Evolutionary conservation across 768 basidiomycete genomes (phyloP).

Genomic region (Pulveroboletus frians): DNA sequence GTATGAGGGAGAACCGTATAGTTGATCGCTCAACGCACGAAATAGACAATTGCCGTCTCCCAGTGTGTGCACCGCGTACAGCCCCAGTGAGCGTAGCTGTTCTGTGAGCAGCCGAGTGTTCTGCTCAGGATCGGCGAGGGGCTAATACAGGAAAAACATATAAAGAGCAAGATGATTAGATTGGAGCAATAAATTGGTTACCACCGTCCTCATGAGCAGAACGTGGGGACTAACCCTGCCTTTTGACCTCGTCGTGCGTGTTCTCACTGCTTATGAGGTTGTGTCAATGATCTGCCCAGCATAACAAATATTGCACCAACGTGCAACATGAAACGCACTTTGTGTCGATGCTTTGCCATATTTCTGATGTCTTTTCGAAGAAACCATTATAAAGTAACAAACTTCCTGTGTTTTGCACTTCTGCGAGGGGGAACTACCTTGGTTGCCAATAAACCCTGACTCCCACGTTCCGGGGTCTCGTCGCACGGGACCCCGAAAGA

Average conservation of each 20-base stretch:
- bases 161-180: slow-evolving; percentile 10
- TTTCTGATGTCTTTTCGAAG: slow-evolving; percentile 38
- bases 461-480: slow-evolving; percentile 33
- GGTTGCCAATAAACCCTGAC: slow-evolving; percentile 31
- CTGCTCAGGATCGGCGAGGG: slow-evolving; percentile 54
- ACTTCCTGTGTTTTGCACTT: slow-evolving; percentile 21
- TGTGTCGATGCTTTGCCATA: slow-evolving; percentile 33
- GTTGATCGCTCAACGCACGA: slow-evolving; percentile 83
- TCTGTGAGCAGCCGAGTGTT: slow-evolving; percentile 62
- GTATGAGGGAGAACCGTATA: slow-evolving; percentile 66
- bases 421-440: slow-evolving; percentile 31
- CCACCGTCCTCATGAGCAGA: slow-evolving; percentile 13
- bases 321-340: slow-evolving; percentile 35
- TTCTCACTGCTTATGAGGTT: slow-evolving; percentile 39
- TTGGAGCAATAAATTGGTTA: slow-evolving; percentile 15
- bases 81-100: slow-evolving; percentile 72
- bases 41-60: slow-evolving; percentile 95
- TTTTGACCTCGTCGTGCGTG: slow-evolving; percentile 55
- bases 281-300: slow-evolving; percentile 24
- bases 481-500: slow-evolving; percentile 25
- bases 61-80: slow-evolving; percentile 82
- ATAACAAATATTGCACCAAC: slow-evolving; percentile 24
- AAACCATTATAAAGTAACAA: slow-evolving; percentile 37
- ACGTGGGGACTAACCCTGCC: slow-evolving; percentile 45
- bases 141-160: slow-evolving; percentile 19